phyloP scores from a whole-genome alignment of 768 basidiomycete species.

The Pisolithus orientalis region DNA sequence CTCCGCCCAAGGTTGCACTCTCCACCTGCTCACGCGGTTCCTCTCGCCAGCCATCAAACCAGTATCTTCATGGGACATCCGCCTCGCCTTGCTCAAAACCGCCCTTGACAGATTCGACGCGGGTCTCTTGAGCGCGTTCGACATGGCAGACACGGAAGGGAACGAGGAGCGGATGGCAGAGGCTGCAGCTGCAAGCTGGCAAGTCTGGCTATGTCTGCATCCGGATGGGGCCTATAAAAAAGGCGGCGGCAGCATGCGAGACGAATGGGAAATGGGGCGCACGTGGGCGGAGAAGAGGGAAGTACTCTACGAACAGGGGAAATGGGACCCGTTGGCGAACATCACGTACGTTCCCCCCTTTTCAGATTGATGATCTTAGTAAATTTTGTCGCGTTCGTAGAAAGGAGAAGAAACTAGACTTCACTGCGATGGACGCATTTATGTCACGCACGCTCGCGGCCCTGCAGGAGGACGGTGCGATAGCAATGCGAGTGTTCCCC shows the following conservation, averaged over 20 bases:
- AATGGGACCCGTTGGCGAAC: slow-evolving; percentile 80
- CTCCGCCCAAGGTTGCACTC: slow-evolving; percentile 53
- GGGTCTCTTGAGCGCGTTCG: slow-evolving; percentile 79
- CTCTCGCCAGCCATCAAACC: slow-evolving; percentile 70
- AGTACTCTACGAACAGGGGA: slow-evolving; percentile 81
- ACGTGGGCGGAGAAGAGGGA: slow-evolving; percentile 96
- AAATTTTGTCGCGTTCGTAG: slow-evolving; percentile 22
- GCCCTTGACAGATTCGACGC: slow-evolving; percentile 89
- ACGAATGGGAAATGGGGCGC: slow-evolving; percentile 88
- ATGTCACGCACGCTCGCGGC: slow-evolving; percentile 63
- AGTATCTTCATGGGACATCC: slow-evolving; percentile 55
- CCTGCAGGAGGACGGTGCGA: slow-evolving; percentile 67
- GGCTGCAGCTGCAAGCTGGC: slow-evolving; percentile 81
- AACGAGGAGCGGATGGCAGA: slow-evolving; percentile 77
- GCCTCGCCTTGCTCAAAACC: slow-evolving; percentile 60
- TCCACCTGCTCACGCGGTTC: slow-evolving; percentile 70
- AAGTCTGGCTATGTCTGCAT: slow-evolving; percentile 53
- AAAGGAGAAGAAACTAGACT: slow-evolving; percentile 60
- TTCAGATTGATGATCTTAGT: background rate
- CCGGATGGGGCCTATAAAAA: background rate
- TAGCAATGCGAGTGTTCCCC: slow-evolving; percentile 86
- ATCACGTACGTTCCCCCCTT: slow-evolving; percentile 48
- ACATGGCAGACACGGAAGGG: slow-evolving; percentile 67
- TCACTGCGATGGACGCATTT: slow-evolving; percentile 91
- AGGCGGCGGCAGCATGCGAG: background rate